Percentiles rank a stretch among this genome's conserved stretches.
These are phyloP conservation scores for Ganoderma sinense DNA, from an alignment of 1,284 basidiomycete species.

Conservation along the genomic window DNA sequence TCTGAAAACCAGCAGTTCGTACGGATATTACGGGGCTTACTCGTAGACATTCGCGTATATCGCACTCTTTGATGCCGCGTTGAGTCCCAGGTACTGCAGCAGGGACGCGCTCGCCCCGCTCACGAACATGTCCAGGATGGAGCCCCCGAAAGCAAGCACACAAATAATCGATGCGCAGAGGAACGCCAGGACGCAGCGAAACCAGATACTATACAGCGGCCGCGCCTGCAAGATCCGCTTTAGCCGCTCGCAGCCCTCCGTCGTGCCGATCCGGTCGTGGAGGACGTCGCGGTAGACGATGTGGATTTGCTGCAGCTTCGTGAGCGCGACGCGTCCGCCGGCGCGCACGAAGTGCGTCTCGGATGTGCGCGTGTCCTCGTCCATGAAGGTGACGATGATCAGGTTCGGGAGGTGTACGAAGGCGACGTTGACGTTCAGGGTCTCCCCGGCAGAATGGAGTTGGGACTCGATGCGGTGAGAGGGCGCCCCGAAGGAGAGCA, in stretches of 20 bases:
- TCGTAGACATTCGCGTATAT: conserved; percentile 92
- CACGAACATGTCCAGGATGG: conserved; percentile 83
- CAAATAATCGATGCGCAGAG: conserved; percentile 81
- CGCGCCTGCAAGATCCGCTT: conserved; percentile 65
- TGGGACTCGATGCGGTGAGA: conserved; percentile 89
- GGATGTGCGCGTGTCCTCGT: conserved; percentile 62
- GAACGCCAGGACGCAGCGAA: conserved; percentile 77
- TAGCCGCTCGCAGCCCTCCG: conserved; percentile 68
- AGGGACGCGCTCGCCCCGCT: conserved; percentile 75
- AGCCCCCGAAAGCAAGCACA: conserved; percentile 84
- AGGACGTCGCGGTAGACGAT: conserved; percentile 81
- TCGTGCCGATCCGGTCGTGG: conserved; percentile 74
- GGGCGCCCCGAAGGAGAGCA: conserved; percentile 85
- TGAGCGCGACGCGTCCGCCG: conserved; percentile 75
- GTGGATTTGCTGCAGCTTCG: conserved; percentile 77
- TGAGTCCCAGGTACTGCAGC: conserved; percentile 80
- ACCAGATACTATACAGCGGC: conserved; percentile 67
- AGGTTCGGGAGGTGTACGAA: conserved; percentile 86
- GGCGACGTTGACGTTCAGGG: conserved; percentile 67
- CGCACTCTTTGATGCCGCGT: conserved; percentile 79
- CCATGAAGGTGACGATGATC: conserved; percentile 80
- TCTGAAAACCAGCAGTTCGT: neutral
- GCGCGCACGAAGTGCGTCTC: conserved; percentile 84
- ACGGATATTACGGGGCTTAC: conserved; percentile 54
- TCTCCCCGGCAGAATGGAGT: conserved; percentile 61